Conservation (phyloP, 169 alveolate species). For the Miamiensis avidus region DNA sequence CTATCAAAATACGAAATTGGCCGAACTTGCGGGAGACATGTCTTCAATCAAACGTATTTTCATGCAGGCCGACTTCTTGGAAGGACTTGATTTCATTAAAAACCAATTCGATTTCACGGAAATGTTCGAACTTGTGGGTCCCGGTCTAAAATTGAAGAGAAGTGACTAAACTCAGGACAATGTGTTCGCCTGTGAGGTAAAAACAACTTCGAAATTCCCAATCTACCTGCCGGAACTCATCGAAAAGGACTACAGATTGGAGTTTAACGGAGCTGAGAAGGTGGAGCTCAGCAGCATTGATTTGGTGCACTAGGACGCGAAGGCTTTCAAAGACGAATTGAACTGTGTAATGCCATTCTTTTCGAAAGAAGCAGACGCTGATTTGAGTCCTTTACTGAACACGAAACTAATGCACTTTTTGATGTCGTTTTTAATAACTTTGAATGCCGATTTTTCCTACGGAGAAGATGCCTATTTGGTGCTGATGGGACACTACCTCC, state of each 20-base stretch:
- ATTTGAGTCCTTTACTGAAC: neutral
- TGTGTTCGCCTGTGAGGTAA: constrained; percentile 2
- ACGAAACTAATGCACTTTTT: neutral
- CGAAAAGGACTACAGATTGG: constrained; percentile 7
- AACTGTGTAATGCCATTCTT: constrained; percentile 13
- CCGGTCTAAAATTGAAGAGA: constrained; percentile 8
- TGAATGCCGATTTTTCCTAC: constrained; percentile 1
- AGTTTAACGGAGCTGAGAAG: constrained; percentile 7
- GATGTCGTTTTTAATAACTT: constrained; percentile 4
- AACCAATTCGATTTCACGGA: constrained; percentile 41
- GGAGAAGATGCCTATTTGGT: constrained; percentile 13
- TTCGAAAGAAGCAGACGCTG: neutral
- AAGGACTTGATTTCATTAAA: constrained; percentile 28
- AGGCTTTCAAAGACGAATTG: neutral
- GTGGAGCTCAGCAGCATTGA: neutral
- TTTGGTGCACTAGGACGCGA: neutral
- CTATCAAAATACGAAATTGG: neutral
- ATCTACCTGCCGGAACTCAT: constrained; percentile 10
- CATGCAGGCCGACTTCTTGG: constrained; percentile 1
- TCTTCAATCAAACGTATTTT: neutral
- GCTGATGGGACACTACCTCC: neutral
- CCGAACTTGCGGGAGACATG: constrained; percentile 17
- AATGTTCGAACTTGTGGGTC: constrained; percentile 32
- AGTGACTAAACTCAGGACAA: neutral
- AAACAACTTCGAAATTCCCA: constrained; percentile 13